Evolutionary conservation across 2,329 filamentous ascomycete genomes (phyloP).

Genomic region (Atkinsonella hypoxylon): DNA sequence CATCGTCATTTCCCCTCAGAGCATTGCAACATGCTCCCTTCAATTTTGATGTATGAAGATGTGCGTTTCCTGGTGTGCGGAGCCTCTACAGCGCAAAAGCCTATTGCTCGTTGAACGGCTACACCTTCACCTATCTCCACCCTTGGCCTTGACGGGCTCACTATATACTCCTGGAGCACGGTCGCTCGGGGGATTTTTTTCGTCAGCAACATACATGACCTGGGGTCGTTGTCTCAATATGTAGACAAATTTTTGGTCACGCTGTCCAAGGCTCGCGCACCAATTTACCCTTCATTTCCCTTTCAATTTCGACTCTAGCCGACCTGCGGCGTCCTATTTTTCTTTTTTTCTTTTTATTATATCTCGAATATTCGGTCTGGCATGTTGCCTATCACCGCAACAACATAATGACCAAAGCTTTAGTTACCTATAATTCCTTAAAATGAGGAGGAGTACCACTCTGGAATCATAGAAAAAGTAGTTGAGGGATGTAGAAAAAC

Average conservation of each 20-base stretch:
- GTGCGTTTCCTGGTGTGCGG: neutral
- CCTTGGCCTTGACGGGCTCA: neutral
- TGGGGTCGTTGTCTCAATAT: constrained; percentile 17
- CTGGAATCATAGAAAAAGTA: neutral
- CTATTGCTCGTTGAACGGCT: neutral
- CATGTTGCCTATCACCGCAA: constrained; percentile 14
- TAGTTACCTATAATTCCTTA: constrained; percentile 1
- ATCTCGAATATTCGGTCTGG: neutral
- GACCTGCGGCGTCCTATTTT: constrained; percentile 17
- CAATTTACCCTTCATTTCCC: constrained; percentile 14
- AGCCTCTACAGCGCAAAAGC: neutral
- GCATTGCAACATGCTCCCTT: neutral
- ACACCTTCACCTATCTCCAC: neutral
- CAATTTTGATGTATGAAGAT: neutral
- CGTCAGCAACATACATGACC: constrained; percentile 14
- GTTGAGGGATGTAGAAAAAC: neutral
- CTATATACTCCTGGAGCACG: neutral
- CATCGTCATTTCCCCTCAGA: neutral
- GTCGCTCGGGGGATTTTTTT: neutral
- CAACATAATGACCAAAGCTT: constrained; percentile 12
- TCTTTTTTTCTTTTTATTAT: constrained; percentile 7
- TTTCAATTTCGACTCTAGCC: constrained; percentile 24
- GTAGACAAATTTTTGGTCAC: constrained; percentile 22
- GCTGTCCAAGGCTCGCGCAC: constrained; percentile 13
- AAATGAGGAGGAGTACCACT: neutral